Evolutionary conservation across 2,329 filamentous ascomycete genomes (phyloP).

Genomic region (Fusarium concolor): DNA sequence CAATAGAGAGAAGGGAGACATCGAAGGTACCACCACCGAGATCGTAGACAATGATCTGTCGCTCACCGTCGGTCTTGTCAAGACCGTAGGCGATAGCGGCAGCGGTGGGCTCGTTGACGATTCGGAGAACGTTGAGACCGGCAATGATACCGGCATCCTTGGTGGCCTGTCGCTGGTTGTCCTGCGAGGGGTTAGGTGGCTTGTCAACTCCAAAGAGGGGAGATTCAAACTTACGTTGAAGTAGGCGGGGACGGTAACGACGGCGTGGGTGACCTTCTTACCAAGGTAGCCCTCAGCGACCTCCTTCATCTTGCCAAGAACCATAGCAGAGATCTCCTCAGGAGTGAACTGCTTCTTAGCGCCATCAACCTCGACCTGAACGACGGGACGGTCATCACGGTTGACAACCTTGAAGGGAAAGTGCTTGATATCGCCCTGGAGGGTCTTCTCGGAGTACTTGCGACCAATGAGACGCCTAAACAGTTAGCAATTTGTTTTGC

Average conservation of each 20-base stretch:
- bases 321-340: conserved; percentile 84
- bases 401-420: conserved; percentile 95
- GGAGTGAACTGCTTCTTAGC: conserved; percentile 79
- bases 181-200: conserved; percentile 54
- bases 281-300: conserved; percentile 82
- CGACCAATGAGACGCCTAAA: conserved; percentile 83
- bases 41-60: conserved; percentile 93
- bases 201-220: neutral
- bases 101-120: conserved; percentile 96
- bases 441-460: conserved; percentile 85
- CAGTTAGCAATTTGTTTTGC: conserved; percentile 30
- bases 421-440: conserved; percentile 96
- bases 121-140: conserved; percentile 93
- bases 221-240: conserved; percentile 73
- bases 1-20: conserved; percentile 92
- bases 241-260: conserved; percentile 96
- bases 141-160: conserved; percentile 95
- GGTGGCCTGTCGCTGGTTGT: conserved; percentile 95
- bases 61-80: conserved; percentile 85
- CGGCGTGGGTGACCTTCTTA: conserved; percentile 86
- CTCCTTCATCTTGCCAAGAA: conserved; percentile 87
- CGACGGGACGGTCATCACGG: conserved; percentile 89
- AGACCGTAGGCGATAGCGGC: conserved; percentile 95
- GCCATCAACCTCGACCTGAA: conserved; percentile 78
- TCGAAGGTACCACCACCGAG: conserved; percentile 95